Base-by-base conservation (phyloP, 768 basidiomycete species). In the Myochromella boudieri region DNA sequence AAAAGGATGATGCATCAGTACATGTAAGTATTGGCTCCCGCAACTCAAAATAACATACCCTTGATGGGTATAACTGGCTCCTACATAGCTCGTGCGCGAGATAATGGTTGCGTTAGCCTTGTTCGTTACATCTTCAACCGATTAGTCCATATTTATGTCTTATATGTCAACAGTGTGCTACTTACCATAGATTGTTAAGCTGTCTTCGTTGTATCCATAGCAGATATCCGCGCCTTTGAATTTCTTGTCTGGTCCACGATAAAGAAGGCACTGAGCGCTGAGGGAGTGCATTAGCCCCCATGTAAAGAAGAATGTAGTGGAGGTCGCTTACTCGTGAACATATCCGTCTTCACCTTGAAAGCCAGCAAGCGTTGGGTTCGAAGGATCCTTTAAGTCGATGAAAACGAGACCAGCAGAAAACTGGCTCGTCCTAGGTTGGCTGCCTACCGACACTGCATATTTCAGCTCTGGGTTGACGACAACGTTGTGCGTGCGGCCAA, bases 181-280 rank as follows among this genome's bases (percentile, higher is more conserved):
- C 38, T 14, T 31, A 47, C 46, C 46, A 22, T 40, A 47, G 25
- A 62, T 66, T 11, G 61, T 62, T 39, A 64, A 58, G 14, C 60
- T 54, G 43, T 64, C 60, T 44, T 66, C 65, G 41, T 66, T 66
- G 53, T 60, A 66, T 0, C 59, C 59, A 39, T 66, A 66, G 54
- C 63, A 64, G 15, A 66, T 51, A 28, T 64, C 63, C 15, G 36
- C 46, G 6, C 65, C 65, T 25, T 56, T 52, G 48, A 60, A 66
- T 33, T 51, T 51, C 21, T 55, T 53, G 46, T 66, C 52, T 11
- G 65, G 65, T 17, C 65, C 65, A 27, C 56, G 52, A 46, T 66
- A 66, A 18, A 46, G 51, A 36, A 66, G 49, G 54, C 63, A 64
- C 29, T 66, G 65, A 2, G 65, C 65, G 46, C 46, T 47, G 22